A percentile compares a stretch with the other conserved stretches of the same genome.
phyloP scores from a whole-genome alignment of 768 basidiomycete genomes.

The Paxillus rubicundulus region DNA sequence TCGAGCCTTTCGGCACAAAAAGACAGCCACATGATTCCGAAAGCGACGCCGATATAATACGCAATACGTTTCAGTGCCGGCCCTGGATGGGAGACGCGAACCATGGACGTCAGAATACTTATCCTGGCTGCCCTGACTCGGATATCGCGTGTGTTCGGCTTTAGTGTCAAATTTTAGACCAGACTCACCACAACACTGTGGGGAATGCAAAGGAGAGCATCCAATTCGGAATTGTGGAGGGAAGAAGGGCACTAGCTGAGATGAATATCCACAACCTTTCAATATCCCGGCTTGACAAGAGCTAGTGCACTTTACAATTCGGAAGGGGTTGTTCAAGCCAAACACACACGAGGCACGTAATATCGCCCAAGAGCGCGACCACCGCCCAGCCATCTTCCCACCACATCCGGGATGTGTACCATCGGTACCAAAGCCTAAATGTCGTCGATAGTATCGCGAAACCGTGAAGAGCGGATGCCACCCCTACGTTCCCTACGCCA shows the following conservation, averaged over 20 bases:
- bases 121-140: conserved; percentile 27
- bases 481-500: conserved; percentile 2
- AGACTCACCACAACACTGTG: conserved; percentile 10
- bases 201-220: conserved; percentile 19
- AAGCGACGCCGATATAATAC: conserved; percentile 12
- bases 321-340: conserved; percentile 11
- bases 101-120: conserved; percentile 23
- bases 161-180: background rate
- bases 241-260: conserved; percentile 2
- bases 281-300: background rate
- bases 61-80: conserved; percentile 4
- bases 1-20: conserved; percentile 10
- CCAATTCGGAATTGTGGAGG: conserved; percentile 8
- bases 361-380: conserved; percentile 15
- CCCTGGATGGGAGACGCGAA: conserved; percentile 21
- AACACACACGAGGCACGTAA: conserved; percentile 4
- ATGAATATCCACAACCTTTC: background rate
- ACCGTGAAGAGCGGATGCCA: conserved; percentile 6
- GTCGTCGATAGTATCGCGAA: conserved; percentile 20
- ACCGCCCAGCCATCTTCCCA: conserved; percentile 26
- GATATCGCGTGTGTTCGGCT: background rate
- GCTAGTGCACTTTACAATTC: background rate
- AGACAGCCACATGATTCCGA: conserved; percentile 10
- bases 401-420: conserved; percentile 18
- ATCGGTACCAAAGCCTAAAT: conserved; percentile 24